Base-by-base conservation (phyloP, 805 yeast genomes). In the Peterozyma xylosa region DNA sequence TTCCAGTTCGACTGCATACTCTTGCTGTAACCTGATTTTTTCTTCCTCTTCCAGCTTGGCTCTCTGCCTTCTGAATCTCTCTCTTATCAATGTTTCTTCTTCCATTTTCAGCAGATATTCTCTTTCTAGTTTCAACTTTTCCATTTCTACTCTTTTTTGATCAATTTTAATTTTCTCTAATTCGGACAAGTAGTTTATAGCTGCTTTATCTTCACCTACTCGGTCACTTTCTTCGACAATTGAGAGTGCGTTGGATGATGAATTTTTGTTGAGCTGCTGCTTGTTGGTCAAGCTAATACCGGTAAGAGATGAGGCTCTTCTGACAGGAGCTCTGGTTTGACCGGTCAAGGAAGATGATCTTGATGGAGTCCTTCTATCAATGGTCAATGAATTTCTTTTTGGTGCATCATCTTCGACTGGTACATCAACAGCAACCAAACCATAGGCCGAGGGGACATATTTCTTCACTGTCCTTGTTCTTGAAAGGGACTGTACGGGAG, bases 361-460 rank as follows among this genome's bases (percentile, higher is more conserved):
- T 42, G 50, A 44, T 6, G 48, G 41, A 33, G 29, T 14, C 1
- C 33, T 18, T 21, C 27, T 21, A 21, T 21, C 27, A 7, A 21
- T 21, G 9, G 30, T 11, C 11, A 45, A 37, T 10, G 53, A 40
- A 16, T 47, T 45, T 17, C 50, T 39, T 13, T 44, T 46, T 14
- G 53, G 50, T 14, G 50, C 55, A 9, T 47, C 48, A 16, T 48
- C 52, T 36, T 54, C 58, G 11, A 70, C 72, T 0, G 88, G 86
- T 3, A 84, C 89, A 51, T 84, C 90, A 4, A 84, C 67, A 9
- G 82, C 70, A 41, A 80, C 74, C 44, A 84, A 68, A 11, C 93
- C 93, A 52, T 76, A 71, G 3, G 86, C 80, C 2, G 88, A 81
- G 2, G 93, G 91, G 38, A 84, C 71, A 62, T 83, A 84, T 49